Evolutionary conservation across 805 yeast genomes (phyloP).

Genomic region (Jamesozyma rosinii): DNA sequence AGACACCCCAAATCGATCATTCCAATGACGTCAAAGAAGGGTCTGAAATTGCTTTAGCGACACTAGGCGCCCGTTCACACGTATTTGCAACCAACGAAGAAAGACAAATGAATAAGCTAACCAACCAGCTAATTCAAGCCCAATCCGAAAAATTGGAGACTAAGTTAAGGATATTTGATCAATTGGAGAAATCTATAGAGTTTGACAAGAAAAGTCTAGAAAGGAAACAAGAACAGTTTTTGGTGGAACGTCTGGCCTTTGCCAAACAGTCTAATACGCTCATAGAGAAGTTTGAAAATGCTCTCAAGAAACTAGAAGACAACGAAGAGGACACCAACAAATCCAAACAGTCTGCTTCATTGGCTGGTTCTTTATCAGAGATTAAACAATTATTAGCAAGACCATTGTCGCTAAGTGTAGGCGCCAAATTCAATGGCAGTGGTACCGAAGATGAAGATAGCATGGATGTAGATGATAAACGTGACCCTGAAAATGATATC

Average conservation of each 20-base stretch:
- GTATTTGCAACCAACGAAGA: slow-evolving; percentile 75
- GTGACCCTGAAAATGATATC: slow-evolving; percentile 28
- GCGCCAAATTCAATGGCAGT: slow-evolving; percentile 8
- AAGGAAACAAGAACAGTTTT: slow-evolving; percentile 56
- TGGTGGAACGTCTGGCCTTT: slow-evolving; percentile 57
- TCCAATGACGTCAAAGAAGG: slow-evolving; percentile 39
- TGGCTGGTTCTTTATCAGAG: slow-evolving; percentile 15
- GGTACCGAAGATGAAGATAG: neutral
- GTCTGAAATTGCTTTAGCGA: slow-evolving; percentile 60
- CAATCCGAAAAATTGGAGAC: slow-evolving; percentile 56
- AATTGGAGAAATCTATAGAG: slow-evolving; percentile 57
- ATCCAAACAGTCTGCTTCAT: neutral
- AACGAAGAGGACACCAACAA: neutral
- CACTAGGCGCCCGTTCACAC: slow-evolving; percentile 70
- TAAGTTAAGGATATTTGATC: slow-evolving; percentile 49
- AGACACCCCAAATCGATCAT: neutral
- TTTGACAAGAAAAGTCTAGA: slow-evolving; percentile 51
- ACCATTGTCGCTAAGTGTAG: slow-evolving; percentile 28
- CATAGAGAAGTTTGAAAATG: slow-evolving; percentile 32
- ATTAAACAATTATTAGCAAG: slow-evolving; percentile 21
- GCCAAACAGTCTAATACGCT: slow-evolving; percentile 48
- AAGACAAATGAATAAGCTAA: slow-evolving; percentile 56
- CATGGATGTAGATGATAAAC: neutral
- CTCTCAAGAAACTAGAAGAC: slow-evolving; percentile 9
- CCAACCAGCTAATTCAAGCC: slow-evolving; percentile 49